Evolutionary conservation across 495 filamentous ascomycete genomes (phyloP).

Genomic region (Penicillium flavigenum): DNA sequence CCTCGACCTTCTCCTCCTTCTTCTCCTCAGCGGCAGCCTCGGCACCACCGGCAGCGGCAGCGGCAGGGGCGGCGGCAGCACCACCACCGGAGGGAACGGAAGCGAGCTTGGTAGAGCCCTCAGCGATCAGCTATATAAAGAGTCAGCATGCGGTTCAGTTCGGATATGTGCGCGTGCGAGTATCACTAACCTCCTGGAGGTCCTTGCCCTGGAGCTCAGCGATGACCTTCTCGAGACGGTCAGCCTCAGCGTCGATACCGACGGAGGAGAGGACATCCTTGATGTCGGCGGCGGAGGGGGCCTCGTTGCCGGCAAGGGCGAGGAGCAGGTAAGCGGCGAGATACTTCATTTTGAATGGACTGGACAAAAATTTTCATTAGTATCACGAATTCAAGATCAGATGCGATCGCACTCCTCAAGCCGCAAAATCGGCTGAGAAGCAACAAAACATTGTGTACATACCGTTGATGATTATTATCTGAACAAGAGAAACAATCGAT

Average conservation of each 20-base stretch:
- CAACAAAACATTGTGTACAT: conserved; percentile 18
- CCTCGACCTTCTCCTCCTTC: conserved; percentile 71
- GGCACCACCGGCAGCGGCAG: conserved; percentile 64
- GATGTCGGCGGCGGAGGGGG: conserved; percentile 82
- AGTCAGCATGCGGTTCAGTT: conserved; percentile 20
- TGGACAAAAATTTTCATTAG: conserved; percentile 24
- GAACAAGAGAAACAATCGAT: conserved; percentile 94
- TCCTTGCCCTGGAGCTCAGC: conserved; percentile 96
- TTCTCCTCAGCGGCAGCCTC: conserved; percentile 68
- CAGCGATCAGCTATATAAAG: conserved; percentile 73
- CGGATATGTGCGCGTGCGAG: neutral
- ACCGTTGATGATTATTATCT: conserved; percentile 28
- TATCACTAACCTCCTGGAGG: conserved; percentile 75
- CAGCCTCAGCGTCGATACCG: conserved; percentile 89
- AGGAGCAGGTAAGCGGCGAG: conserved; percentile 99
- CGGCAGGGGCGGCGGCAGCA: conserved; percentile 64
- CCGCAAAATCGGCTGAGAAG: neutral
- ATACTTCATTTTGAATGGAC: conserved; percentile 90
- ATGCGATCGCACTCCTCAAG: conserved; percentile 2
- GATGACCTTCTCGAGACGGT: conserved; percentile 81
- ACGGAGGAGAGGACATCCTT: conserved; percentile 90
- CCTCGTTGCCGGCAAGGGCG: conserved; percentile 86
- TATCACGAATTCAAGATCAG: conserved; percentile 12
- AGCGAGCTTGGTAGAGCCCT: conserved; percentile 90
- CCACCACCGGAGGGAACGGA: conserved; percentile 93